phyloP scores from a whole-genome alignment of 2,329 filamentous ascomycete species.

The Lecanicillium sp. region DNA sequence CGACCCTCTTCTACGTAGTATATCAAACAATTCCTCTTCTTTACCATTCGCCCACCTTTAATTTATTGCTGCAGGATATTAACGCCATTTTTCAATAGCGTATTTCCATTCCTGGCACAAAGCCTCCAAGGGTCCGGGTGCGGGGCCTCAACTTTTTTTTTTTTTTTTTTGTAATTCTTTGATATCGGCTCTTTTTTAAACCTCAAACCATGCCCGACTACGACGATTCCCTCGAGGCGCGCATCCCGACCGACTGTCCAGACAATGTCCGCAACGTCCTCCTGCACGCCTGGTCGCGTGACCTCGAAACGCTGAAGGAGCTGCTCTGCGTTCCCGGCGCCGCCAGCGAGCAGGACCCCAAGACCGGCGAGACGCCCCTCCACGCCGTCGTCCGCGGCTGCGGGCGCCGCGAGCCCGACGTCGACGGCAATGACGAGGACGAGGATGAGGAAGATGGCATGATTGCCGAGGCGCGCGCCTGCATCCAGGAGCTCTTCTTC shows the following conservation, averaged over 20 bases:
- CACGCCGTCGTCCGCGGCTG: constrained; percentile 85
- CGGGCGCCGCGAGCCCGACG: constrained; percentile 32
- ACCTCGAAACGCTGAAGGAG: constrained; percentile 60
- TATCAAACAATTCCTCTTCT: too few species aligned
- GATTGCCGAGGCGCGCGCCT: constrained; percentile 58
- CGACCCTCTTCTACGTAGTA: too few species aligned
- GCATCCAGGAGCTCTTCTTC: constrained; percentile 70
- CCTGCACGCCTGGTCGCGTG: constrained; percentile 50
- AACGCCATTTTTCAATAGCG: too few species aligned
- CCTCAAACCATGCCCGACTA: constrained; percentile 25
- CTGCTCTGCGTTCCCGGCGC: constrained; percentile 58
- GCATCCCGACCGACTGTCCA: constrained; percentile 49
- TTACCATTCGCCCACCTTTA: too few species aligned
- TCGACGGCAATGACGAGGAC: constrained; percentile 15
- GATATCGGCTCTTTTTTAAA: too few species aligned
- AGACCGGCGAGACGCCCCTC: constrained; percentile 79
- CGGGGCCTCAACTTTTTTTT: neutral
- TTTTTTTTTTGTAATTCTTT: neutral
- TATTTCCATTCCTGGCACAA: too few species aligned
- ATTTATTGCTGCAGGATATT: too few species aligned
- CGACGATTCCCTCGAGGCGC: constrained; percentile 46
- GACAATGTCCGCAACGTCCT: constrained; percentile 46
- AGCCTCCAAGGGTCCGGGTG: too few species aligned
- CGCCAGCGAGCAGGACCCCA: constrained; percentile 74
- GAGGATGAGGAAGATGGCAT: constrained; percentile 33